Percentiles rank a stretch among this genome's conserved stretches.
Conservation (phyloP, 208 protist species). For the Trichomonas vaginalis region DNA sequence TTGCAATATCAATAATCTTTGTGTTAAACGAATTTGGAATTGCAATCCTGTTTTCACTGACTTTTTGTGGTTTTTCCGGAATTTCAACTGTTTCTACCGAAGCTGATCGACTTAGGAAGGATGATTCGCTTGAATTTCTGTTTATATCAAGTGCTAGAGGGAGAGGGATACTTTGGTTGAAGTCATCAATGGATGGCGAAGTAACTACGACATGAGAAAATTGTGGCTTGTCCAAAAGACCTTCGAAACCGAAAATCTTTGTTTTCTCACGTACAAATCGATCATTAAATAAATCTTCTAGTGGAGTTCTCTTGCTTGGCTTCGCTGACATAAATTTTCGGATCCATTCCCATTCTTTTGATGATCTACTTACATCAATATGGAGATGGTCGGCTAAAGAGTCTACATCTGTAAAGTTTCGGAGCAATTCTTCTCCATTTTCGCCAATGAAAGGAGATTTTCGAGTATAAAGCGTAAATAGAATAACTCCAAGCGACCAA, state of each 20-base stretch:
- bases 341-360: neutral
- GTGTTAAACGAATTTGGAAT: no score
- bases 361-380: neutral
- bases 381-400: neutral
- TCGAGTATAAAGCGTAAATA: neutral
- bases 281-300: neutral
- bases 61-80: neutral
- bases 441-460: neutral
- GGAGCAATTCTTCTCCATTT: neutral
- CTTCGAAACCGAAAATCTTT: neutral
- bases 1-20: neutral
- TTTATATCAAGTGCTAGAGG: neutral
- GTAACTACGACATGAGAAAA: neutral
- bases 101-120: neutral
- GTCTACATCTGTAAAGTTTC: neutral
- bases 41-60: neutral
- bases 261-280: neutral
- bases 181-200: neutral
- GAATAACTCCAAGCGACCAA: neutral
- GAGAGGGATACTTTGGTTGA: neutral
- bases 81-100: neutral
- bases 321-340: neutral
- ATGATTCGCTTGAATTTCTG: neutral
- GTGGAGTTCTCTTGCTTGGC: neutral
- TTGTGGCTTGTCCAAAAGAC: neutral